Conservation (phyloP, 75 land plant genomes). For the Chamaecyparis obtusa region DNA sequence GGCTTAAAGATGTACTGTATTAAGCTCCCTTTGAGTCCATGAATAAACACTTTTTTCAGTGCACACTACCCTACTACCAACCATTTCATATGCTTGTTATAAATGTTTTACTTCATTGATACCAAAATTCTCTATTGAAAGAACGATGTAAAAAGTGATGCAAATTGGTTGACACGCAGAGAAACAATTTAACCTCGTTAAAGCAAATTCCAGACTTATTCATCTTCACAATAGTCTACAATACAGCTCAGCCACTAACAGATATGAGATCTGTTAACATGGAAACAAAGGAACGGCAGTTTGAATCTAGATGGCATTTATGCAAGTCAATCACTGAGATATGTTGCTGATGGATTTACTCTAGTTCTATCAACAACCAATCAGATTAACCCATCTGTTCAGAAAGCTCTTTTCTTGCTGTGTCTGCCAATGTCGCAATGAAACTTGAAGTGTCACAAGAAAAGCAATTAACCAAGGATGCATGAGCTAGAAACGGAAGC, state of each 20-base stretch:
- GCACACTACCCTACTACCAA: neutral
- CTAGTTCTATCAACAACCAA: neutral
- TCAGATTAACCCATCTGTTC: conserved; percentile 25
- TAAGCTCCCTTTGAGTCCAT: neutral
- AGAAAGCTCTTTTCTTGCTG: conserved; percentile 66
- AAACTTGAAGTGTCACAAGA: conserved; percentile 40
- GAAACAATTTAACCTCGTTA: neutral
- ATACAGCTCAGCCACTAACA: neutral
- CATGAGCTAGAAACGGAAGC: conserved; percentile 87
- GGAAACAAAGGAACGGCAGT: neutral
- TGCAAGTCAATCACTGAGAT: neutral
- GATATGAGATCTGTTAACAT: neutral
- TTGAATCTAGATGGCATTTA: neutral
- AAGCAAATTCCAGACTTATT: neutral
- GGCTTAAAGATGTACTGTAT: neutral
- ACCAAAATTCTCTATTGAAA: neutral
- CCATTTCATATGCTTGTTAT: neutral
- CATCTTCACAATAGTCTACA: neutral
- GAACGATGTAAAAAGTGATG: neutral
- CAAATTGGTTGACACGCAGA: neutral
- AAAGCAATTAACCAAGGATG: conserved; percentile 35
- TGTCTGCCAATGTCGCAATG: conserved; percentile 45
- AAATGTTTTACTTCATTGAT: neutral
- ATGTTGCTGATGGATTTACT: neutral
- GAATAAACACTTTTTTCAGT: neutral